A percentile compares a stretch with the other conserved stretches of the same genome.
Conservation (phyloP, 208 protist species). For the Jaenimonas drosophilae region DNA sequence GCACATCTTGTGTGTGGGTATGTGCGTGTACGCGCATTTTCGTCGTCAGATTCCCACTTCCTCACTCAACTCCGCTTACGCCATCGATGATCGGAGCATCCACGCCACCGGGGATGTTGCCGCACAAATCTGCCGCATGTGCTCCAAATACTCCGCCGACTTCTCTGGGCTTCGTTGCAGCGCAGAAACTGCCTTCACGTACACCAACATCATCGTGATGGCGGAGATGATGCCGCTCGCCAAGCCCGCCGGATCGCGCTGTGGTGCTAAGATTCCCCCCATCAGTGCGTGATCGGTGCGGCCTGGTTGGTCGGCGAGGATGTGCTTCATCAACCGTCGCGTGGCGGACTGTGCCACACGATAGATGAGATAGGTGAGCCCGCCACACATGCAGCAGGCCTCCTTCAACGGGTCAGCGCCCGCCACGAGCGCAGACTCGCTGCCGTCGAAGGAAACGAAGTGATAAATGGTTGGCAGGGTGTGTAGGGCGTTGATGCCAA, state of each 20-base stretch:
- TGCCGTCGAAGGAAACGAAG: constrained; percentile 30
- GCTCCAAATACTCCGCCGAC: constrained; percentile 21
- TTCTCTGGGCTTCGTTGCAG: constrained; percentile 50
- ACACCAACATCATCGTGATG: constrained; percentile 38
- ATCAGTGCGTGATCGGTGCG: not conserved
- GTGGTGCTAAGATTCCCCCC: not conserved
- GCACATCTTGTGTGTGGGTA: no score
- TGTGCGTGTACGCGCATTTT: no score
- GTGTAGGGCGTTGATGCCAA: constrained; percentile 44
- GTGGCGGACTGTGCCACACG: constrained; percentile 26
- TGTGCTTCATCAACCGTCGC: constrained; percentile 16
- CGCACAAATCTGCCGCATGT: constrained; percentile 22
- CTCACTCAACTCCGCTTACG: not conserved
- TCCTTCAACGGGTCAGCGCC: constrained; percentile 45
- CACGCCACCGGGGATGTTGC: constrained; percentile 25
- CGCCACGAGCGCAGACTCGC: constrained; percentile 12
- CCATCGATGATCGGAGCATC: no score
- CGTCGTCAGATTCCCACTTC: not conserved
- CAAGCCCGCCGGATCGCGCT: not conserved
- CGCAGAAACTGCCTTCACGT: constrained; percentile 40
- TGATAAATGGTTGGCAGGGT: constrained; percentile 60
- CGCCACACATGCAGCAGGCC: constrained; percentile 56
- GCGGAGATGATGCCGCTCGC: constrained; percentile 28
- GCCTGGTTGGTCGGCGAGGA: constrained; percentile 13
- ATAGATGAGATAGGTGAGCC: constrained; percentile 50